phyloP scores from a whole-genome alignment of 257 asterid genomes.

The Solanum chiquidenum region DNA sequence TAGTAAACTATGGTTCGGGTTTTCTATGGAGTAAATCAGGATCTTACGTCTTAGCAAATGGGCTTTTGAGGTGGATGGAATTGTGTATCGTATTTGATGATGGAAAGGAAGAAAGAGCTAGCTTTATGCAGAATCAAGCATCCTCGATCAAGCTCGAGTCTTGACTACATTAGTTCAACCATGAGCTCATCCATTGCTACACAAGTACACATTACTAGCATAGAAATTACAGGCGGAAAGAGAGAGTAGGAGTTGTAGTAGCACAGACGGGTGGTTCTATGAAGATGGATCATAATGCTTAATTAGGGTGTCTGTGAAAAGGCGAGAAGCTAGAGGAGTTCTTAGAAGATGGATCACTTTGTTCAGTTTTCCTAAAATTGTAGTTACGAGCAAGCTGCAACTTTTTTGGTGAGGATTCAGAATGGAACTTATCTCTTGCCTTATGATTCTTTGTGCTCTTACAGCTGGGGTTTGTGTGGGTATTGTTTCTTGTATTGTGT shows the following conservation, averaged over 20 bases:
- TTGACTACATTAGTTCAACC: not conserved
- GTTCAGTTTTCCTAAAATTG: not conserved
- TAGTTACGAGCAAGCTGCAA: not conserved
- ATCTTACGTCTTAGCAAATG: not conserved
- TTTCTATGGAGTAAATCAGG: not conserved
- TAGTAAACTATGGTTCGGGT: not conserved
- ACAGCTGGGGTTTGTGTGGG: not conserved
- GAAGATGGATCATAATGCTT: not conserved
- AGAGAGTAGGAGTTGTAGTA: not conserved
- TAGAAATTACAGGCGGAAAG: not conserved
- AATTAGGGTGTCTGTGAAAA: not conserved
- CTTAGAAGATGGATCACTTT: not conserved
- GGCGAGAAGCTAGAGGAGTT: not conserved
- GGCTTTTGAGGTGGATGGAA: not conserved
- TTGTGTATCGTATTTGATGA: not conserved
- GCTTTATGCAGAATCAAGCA: not conserved
- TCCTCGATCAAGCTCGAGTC: not conserved
- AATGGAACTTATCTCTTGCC: not conserved
- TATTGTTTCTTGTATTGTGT: not conserved
- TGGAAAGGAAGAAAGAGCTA: not conserved
- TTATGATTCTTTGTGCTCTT: not conserved
- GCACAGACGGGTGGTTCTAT: not conserved
- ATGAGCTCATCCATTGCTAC: not conserved
- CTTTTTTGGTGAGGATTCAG: not conserved
- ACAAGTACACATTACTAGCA: not conserved